Base-by-base conservation (phyloP, 2,329 filamentous ascomycete genomes). In the Apiospora koreana region DNA sequence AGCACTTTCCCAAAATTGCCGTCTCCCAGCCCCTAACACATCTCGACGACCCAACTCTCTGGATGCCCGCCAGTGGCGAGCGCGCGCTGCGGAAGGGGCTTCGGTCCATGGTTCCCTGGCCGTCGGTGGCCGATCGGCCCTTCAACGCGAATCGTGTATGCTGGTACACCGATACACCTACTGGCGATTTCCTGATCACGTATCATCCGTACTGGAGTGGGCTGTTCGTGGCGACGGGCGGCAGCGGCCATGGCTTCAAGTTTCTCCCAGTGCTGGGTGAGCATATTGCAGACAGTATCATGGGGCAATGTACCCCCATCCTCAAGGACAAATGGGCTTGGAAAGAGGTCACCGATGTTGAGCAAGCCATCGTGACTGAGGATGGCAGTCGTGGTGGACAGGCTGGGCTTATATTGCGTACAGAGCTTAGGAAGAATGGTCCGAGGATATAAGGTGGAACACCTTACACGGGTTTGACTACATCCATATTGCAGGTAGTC, bases 101-200 rank as follows among this genome's bases (percentile, higher is more conserved):
- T 35, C 83, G 80, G 16, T 84, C 89, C 71, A 86, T 93, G 75
- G 83, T 93, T 5, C 90, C 92, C 1, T 77, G 85, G 71, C 81
- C 81, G 8, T 83, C 84, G 12, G 83, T 93, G 23, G 85, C 84
- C 67, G 83, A 86, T 31, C 84, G 92, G 35, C 87, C 88, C 1
- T 93, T 93, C 82, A 81, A 81, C 70, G 83, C 84, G 68, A 91
- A 89, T 1, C 84, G 91, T 31, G 81, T 94, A 68, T 94, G 92
- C 82, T 94, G 92, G 92, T 94, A 94, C 78, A 89, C 89, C 6
- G 92, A 94, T 81, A 94, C 92, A 75, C 85, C 88, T 9, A 89
- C 88, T 23, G 92, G 88, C 28, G 89, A 94, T 77, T 94, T 93
- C 82, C 84, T 94, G 69, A 85, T 93, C 71, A 88, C 91, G 76